Base-by-base conservation (phyloP, 495 filamentous ascomycete genomes). In the Podospora comata region DNA sequence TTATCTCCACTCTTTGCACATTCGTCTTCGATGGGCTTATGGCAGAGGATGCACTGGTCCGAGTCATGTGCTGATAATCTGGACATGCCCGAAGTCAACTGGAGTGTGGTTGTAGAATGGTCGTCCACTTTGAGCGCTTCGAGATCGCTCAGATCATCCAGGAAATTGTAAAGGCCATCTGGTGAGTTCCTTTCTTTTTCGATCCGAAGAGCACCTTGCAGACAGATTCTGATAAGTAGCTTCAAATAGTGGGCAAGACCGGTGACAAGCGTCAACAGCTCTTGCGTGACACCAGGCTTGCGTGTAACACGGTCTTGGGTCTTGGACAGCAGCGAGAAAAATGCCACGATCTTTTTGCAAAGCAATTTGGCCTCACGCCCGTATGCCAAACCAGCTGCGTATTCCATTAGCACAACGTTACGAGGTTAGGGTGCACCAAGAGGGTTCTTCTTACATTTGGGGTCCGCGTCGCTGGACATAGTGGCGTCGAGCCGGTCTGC, bases 321-420 rank as follows among this genome's bases (percentile, higher is more conserved):
- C 73, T 96, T 96, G 2, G 94, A 93, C 4, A 99, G 83, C 34
- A 99, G 80, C 13, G 91, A 90, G 77, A 99, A 99, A 82, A 99
- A 99, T 19, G 95, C 91, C 28, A 99, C 95, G 64, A 99, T 96
- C 79, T 99, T 99, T 79, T 99, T 99, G 84, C 96, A 99, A 15
- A 99, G 88, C 34, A 99, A 84, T 79, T 98, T 99, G 23, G 96
- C 91, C 81, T 99, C 96, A 66, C 96, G 89, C 20, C 91, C 91
- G 76, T 97, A 98, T 28, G 92, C 90, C 55, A 98, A 83, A 67
- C 91, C 94, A 94, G 74, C 30, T 65, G 53, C 5, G 30, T 20
- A 16, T 30, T 6, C 18, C 3, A 28, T 72, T 67, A 76, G 68
- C 58, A 53, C n/a, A 28, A 58, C 18, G 19, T 20, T 58, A 27